Conservation (phyloP, 2,329 filamentous ascomycete genomes). For the Penicillium sp. region DNA sequence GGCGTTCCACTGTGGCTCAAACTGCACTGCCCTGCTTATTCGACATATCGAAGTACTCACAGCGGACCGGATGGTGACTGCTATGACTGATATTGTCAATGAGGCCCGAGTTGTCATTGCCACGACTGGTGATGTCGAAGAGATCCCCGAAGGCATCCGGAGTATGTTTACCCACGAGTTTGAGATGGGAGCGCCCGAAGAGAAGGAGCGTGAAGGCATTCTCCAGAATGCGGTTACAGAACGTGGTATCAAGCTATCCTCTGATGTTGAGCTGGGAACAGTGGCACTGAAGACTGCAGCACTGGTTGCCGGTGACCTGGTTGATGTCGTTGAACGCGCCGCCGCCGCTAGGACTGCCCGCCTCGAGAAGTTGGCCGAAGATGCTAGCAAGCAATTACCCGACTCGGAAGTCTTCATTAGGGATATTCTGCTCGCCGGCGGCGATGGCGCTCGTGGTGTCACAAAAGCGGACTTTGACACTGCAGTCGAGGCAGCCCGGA, state of each 20-base stretch:
- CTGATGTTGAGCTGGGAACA: conserved; percentile 77
- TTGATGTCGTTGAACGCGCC: conserved; percentile 91
- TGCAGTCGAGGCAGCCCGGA: conserved; percentile 92
- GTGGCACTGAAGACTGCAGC: conserved; percentile 95
- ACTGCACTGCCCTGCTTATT: conserved; percentile 80
- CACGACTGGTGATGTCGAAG: conserved; percentile 92
- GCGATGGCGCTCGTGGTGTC: conserved; percentile 72
- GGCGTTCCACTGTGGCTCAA: conserved; percentile 80
- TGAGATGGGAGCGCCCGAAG: conserved; percentile 88
- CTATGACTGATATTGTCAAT: conserved; percentile 78
- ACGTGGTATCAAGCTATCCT: conserved; percentile 71
- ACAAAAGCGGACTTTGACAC: conserved; percentile 81
- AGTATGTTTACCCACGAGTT: conserved; percentile 94
- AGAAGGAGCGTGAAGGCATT: conserved; percentile 86
- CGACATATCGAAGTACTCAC: conserved; percentile 87
- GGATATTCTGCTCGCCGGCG: conserved; percentile 86
- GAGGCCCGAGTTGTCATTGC: conserved; percentile 81
- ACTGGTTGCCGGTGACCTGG: conserved; percentile 86
- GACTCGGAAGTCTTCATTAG: conserved; percentile 59
- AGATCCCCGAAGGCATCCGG: conserved; percentile 84
- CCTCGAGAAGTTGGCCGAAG: conserved; percentile 66
- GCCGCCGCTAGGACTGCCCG: conserved; percentile 72
- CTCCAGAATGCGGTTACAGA: conserved; percentile 74
- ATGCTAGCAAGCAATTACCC: conserved; percentile 28
- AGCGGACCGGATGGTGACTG: conserved; percentile 82